These are phyloP conservation scores for Lasiodiplodia gonubiensis DNA, from an alignment of 2,329 filamentous ascomycete species.

Conservation along the genomic window DNA sequence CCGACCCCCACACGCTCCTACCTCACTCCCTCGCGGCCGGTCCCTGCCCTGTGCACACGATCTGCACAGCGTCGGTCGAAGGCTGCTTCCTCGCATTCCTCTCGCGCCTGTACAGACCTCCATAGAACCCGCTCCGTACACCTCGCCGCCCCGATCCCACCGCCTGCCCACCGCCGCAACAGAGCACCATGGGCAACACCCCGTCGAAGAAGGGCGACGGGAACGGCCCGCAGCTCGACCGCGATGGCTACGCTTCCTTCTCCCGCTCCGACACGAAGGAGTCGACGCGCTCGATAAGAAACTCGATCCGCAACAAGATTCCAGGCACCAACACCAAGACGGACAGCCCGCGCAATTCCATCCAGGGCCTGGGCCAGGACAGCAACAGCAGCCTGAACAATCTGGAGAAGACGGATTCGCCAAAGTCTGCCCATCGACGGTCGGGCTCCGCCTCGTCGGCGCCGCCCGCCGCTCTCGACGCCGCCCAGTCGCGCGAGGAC, in stretches of 20 bases:
- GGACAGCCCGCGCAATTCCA: conserved; percentile 82
- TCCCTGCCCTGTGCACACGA: conserved; percentile 41
- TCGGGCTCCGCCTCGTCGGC: conserved; percentile 44
- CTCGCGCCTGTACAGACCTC: conserved; percentile 52
- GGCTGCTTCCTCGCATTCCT: conserved; percentile 53
- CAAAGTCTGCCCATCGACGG: conserved; percentile 63
- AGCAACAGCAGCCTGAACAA: conserved; percentile 61
- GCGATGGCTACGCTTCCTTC: conserved; percentile 80
- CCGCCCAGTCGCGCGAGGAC: conserved; percentile 50
- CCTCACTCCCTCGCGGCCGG: conserved; percentile 37
- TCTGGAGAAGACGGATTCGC: conserved; percentile 23
- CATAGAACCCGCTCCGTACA: conserved; percentile 42
- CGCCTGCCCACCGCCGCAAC: conserved; percentile 3
- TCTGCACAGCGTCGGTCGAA: conserved; percentile 49
- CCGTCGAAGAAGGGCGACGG: conserved; percentile 64
- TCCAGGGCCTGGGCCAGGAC: conserved; percentile 63
- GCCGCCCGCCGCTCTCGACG: conserved; percentile 32
- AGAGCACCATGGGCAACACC: conserved; percentile 74
- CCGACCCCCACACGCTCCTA: conserved; percentile 41
- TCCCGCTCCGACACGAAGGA: conserved; percentile 92
- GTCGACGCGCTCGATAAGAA: conserved; percentile 83
- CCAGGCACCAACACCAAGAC: conserved; percentile 68
- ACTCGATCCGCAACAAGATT: conserved; percentile 84
- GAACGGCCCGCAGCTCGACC: conserved; percentile 70
- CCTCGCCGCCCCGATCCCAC: conserved; percentile 14